Base-by-base conservation (phyloP, 495 filamentous ascomycete species). In the Pseudomonodictys pantanalensis region DNA sequence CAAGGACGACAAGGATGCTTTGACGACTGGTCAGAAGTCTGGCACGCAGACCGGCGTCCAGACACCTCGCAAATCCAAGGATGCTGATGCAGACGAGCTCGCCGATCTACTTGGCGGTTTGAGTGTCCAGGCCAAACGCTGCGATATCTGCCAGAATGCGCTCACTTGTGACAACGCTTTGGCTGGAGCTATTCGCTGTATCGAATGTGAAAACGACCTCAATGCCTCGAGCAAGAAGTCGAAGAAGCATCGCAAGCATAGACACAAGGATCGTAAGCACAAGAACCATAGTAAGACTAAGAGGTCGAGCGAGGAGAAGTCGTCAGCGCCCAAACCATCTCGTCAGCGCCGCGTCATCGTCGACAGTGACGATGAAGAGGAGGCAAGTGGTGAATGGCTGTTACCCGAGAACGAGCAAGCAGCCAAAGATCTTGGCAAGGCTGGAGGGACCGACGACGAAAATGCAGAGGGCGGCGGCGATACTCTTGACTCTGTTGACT, bases 381-480 rank as follows among this genome's bases (percentile, higher is more conserved):
- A 88, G 20, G n/a, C n/a, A n/a, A n/a, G n/a, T n/a, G 86, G 81
- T 39, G 82, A 86, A 29, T 95, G 90, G 91, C 70, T 95, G 25
- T 88, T 90, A 3, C 78, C 83, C 0, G 81, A 85, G 42, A 71
- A 78, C 17, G 75, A 92, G 62, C 82, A 79, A 51, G 74, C 76
- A 2, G 61, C 76, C 2, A 52, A 80, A 2, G 76, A 77, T 35
- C 79, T 93, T 47, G 91, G 89, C 26, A 87, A 86, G 69, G 88
- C 87, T 33, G 91, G 90, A 17, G 91, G 88, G 11, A 81, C 79
- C 5, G 90, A 92, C 39, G 91, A 96, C 63, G 91, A 95, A 67
- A 78, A 95, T 73, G 82, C 86, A 17, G 91, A 96, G 65, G 90
- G 90, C 25, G 89, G 86, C 20, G 91, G 90, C 17, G 87, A 92